Conservation (phyloP, 805 yeast species). For the Pichia exigua region DNA sequence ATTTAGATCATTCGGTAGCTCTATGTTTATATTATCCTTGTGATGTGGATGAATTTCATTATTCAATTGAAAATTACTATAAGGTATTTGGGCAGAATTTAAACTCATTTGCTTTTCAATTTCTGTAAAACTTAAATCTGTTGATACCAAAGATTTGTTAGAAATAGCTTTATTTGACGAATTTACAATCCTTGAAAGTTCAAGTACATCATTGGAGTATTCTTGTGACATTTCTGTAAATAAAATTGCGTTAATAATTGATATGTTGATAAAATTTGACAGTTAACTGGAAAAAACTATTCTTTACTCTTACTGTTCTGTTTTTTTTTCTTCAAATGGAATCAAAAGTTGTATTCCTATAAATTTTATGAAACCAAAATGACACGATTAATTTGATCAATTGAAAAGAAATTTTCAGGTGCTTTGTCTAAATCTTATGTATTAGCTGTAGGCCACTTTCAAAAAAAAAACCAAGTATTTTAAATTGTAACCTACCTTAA, state of each 20-base stretch:
- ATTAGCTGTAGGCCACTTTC: too few relatives aligned
- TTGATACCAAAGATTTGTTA: neutral
- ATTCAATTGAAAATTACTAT: neutral
- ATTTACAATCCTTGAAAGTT: neutral
- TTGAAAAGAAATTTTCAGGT: too few relatives aligned
- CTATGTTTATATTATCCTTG: neutral
- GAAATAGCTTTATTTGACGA: neutral
- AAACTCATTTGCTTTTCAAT: conserved; percentile 7
- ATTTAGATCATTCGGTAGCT: neutral
- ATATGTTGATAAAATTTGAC: neutral
- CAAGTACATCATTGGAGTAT: conserved; percentile 1
- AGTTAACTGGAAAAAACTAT: neutral
- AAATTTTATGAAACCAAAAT: too few relatives aligned
- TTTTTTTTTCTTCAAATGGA: too few relatives aligned
- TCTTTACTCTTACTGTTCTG: neutral
- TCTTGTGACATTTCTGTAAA: neutral
- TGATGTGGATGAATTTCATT: neutral
- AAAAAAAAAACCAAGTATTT: too few relatives aligned
- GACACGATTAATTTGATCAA: too few relatives aligned
- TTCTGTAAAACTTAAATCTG: conserved; percentile 1
- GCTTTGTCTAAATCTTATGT: too few relatives aligned
- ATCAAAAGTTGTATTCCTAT: too few relatives aligned
- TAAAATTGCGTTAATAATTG: neutral
- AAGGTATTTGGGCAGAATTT: neutral
- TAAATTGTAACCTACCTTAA: too few relatives aligned